Conservation (phyloP, 495 filamentous ascomycete genomes). For the Pyrenopolyporus hunteri region DNA sequence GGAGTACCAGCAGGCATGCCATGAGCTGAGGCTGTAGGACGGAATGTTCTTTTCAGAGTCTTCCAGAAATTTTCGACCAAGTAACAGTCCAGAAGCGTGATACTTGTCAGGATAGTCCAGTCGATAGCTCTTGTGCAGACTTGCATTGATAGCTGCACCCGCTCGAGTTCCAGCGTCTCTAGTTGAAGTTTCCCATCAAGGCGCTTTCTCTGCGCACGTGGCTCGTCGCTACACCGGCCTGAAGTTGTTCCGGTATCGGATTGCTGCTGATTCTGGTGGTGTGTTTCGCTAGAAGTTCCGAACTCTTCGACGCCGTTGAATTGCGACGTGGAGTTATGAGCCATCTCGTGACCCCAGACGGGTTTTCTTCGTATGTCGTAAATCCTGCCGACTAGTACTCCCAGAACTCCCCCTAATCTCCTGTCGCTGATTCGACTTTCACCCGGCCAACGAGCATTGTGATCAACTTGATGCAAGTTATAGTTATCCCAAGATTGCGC, state of each 20-base stretch:
- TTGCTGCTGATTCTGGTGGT: slow-evolving; percentile 8
- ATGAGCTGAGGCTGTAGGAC: slow-evolving; percentile 55
- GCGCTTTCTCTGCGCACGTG: slow-evolving; percentile 21
- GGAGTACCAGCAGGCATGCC: slow-evolving; percentile 39
- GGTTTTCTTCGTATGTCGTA: slow-evolving; percentile 59
- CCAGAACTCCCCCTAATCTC: slow-evolving; percentile 72
- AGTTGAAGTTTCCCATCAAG: slow-evolving; percentile 66
- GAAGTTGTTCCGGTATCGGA: not conserved
- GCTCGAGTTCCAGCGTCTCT: slow-evolving; percentile 80
- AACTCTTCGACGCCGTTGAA: slow-evolving; percentile 23
- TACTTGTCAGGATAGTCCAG: slow-evolving; percentile 75
- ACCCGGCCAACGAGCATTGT: slow-evolving; percentile 56
- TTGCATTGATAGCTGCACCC: slow-evolving; percentile 73
- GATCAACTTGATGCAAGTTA: slow-evolving; percentile 63
- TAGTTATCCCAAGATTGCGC: slow-evolving; percentile 66
- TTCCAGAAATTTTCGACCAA: slow-evolving; percentile 84
- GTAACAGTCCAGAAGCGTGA: slow-evolving; percentile 82
- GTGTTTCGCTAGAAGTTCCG: slow-evolving; percentile 7
- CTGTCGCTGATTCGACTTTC: slow-evolving; percentile 54
- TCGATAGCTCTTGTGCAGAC: slow-evolving; percentile 76
- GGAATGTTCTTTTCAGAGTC: slow-evolving; percentile 72
- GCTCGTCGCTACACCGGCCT: not conserved
- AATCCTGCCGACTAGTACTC: slow-evolving; percentile 70
- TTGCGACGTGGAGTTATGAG: slow-evolving; percentile 11
- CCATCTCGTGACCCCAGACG: not conserved